phyloP scores from a whole-genome alignment of 345 rosid genomes.

The Rhizophora apiculata region DNA sequence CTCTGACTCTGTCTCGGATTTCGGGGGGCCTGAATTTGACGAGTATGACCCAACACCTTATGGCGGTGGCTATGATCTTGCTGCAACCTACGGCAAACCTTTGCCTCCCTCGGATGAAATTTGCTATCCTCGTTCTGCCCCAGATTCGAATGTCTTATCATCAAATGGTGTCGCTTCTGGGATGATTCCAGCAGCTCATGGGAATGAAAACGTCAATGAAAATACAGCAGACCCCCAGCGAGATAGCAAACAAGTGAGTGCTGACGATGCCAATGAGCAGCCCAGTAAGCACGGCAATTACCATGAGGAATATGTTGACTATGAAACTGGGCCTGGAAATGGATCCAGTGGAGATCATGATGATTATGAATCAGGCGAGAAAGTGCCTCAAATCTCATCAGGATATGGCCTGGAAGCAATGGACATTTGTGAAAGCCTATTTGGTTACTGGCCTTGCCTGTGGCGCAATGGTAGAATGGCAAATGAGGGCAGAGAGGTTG shows the following conservation, averaged over 20 bases:
- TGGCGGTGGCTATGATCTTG: constrained; percentile 61
- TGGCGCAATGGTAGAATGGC: constrained; percentile 27
- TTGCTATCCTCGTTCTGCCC: constrained; percentile 53
- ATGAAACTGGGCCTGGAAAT: constrained; percentile 3
- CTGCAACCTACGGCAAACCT: constrained; percentile 60
- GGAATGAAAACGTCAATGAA: constrained; percentile 20
- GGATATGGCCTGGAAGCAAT: constrained; percentile 78
- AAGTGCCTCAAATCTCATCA: constrained; percentile 46
- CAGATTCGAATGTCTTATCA: constrained; percentile 10
- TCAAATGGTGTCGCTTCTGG: constrained; percentile 30
- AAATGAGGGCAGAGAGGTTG: constrained; percentile 16
- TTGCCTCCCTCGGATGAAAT: constrained; percentile 51
- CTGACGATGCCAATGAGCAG: constrained; percentile 15
- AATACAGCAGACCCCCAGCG: constrained; percentile 24
- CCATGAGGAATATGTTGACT: background rate
- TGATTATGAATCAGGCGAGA: constrained; percentile 20
- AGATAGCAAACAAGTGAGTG: constrained; percentile 21
- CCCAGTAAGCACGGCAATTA: background rate
- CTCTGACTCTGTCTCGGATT: constrained; percentile 42
- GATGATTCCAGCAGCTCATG: constrained; percentile 26
- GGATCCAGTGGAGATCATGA: constrained; percentile 15
- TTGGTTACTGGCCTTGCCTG: constrained; percentile 77
- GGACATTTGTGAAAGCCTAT: constrained; percentile 70
- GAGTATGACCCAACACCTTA: constrained; percentile 81
- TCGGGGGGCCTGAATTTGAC: constrained; percentile 43